These are phyloP conservation scores for Teunomyces gatunensis DNA, from an alignment of 805 yeast genomes.

Conservation along the genomic window DNA sequence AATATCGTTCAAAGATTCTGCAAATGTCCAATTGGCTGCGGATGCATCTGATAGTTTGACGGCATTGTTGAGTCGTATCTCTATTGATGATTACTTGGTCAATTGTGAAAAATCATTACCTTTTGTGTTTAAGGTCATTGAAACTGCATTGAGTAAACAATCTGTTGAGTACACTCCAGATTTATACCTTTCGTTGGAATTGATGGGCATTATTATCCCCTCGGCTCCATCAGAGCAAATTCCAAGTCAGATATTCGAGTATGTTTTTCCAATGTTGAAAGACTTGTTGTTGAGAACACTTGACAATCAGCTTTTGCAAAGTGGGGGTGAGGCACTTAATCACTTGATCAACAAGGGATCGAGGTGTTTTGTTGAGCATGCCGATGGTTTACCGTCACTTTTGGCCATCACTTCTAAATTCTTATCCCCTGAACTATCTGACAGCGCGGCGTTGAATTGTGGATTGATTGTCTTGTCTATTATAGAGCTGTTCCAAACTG, in stretches of 20 bases:
- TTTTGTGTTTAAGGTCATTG: slow-evolving; percentile 37
- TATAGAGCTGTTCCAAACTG: slow-evolving; percentile 47
- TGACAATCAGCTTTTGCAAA: slow-evolving; percentile 79
- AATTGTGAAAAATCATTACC: slow-evolving; percentile 57
- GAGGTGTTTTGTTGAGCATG: slow-evolving; percentile 27
- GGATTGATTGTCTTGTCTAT: slow-evolving; percentile 65
- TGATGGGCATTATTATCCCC: slow-evolving; percentile 51
- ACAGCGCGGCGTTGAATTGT: slow-evolving; percentile 76
- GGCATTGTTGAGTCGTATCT: slow-evolving; percentile 50
- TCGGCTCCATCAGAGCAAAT: slow-evolving; percentile 35
- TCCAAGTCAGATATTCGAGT: slow-evolving; percentile 40
- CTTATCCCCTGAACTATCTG: slow-evolving; percentile 68
- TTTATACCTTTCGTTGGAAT: slow-evolving; percentile 55
- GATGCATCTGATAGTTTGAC: slow-evolving; percentile 71
- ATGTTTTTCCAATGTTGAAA: slow-evolving; percentile 43
- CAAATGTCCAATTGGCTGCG: slow-evolving; percentile 65
- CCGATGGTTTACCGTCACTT: slow-evolving; percentile 54
- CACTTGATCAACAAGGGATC: slow-evolving; percentile 50
- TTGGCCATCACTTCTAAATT: slow-evolving; percentile 65
- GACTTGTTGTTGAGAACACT: slow-evolving; percentile 42
- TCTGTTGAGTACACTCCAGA: slow-evolving; percentile 57
- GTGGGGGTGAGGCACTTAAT: slow-evolving; percentile 72
- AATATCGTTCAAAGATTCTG: slow-evolving; percentile 69
- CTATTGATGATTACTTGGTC: slow-evolving; percentile 41
- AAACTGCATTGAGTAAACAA: slow-evolving; percentile 19